Conservation (phyloP, 257 asterid species). For the Solanum verrucosum region DNA sequence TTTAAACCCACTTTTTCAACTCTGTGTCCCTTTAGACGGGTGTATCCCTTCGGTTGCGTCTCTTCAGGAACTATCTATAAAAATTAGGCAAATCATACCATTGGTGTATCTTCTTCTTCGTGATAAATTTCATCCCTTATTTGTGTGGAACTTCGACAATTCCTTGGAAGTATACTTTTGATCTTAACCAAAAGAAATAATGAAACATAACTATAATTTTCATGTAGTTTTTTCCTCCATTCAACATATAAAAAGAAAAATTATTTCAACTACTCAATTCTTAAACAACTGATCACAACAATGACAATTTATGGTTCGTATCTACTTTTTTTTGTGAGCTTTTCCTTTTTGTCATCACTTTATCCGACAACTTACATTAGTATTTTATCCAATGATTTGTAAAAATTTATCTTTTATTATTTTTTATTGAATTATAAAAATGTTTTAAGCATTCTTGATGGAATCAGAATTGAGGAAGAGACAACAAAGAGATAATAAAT, state of each 20-base stretch:
- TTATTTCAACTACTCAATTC: not conserved
- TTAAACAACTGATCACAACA: not conserved
- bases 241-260: not conserved
- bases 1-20: not conserved
- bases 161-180: not conserved
- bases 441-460: too few relatives aligned
- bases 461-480: too few relatives aligned
- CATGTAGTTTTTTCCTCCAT: not conserved
- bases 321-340: not conserved
- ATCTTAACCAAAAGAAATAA: too few relatives aligned
- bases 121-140: not conserved
- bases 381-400: not conserved
- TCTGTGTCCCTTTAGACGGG: not conserved
- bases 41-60: not conserved
- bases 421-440: not conserved
- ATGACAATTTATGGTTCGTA: not conserved
- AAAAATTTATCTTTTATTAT: too few relatives aligned
- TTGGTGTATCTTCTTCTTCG: not conserved
- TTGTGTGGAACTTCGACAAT: not conserved
- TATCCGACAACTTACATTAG: not conserved
- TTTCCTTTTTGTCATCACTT: not conserved
- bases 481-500: too few relatives aligned
- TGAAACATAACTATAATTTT: not conserved
- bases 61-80: not conserved
- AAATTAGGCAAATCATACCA: not conserved